Evolutionary conservation across 31 red algal species (phyloP).

Genomic region (Endocladia muricata): DNA sequence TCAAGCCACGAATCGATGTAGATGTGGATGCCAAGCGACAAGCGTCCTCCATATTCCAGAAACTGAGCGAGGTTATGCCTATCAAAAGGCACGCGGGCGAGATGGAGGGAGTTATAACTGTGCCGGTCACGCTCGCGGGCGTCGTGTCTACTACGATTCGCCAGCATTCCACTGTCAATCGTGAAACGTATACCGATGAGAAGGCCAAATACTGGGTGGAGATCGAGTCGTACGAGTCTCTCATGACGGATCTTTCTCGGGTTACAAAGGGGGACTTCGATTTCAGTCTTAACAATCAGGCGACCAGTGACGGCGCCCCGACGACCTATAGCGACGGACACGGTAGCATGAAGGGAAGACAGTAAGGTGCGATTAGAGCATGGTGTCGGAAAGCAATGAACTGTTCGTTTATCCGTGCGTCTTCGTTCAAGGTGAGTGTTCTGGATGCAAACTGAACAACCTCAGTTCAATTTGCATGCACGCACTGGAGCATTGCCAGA

Average conservation of each 20-base stretch:
- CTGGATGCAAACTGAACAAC: too few species aligned
- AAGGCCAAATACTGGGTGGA: constrained; percentile 70
- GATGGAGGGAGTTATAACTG: constrained; percentile 64
- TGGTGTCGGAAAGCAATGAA: too few species aligned
- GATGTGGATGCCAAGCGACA: constrained; percentile 65
- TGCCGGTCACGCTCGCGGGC: constrained; percentile 49
- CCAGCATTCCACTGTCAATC: constrained; percentile 47
- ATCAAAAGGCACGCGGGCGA: constrained; percentile 55
- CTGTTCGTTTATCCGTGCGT: too few species aligned
- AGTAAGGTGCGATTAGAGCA: too few species aligned
- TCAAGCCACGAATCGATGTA: constrained; percentile 62
- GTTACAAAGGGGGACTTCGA: constrained; percentile 89
- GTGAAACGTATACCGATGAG: constrained; percentile 56
- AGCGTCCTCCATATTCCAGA: constrained; percentile 40
- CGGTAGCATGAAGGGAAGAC: too few species aligned
- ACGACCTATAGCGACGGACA: too few species aligned
- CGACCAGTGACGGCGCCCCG: too few species aligned
- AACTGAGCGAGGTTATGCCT: constrained; percentile 65
- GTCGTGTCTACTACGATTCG: constrained; percentile 46
- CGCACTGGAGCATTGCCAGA: too few species aligned
- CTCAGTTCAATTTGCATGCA: too few species aligned
- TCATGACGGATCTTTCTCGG: constrained; percentile 63
- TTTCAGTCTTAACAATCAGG: too few species aligned
- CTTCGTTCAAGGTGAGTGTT: too few species aligned
- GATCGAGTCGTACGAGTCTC: constrained; percentile 69